These are phyloP conservation scores for Cucumis melo DNA, from an alignment of 306 rosid species.

Conservation along the genomic window DNA sequence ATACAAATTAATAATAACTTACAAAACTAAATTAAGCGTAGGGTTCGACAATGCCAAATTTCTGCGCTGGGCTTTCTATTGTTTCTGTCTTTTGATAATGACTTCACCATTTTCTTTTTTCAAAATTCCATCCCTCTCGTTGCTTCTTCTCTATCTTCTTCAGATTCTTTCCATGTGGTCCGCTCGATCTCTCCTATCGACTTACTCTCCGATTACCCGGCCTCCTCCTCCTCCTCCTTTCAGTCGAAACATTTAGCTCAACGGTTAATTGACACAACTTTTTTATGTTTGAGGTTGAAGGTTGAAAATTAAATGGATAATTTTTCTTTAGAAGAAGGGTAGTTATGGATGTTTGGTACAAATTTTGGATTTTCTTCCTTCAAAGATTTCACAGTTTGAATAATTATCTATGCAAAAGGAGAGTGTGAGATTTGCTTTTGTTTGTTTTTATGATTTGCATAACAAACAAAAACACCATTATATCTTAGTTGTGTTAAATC, in stretches of 20 bases:
- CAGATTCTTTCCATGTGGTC: not conserved
- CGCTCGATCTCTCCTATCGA: not conserved
- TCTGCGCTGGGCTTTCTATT: not conserved
- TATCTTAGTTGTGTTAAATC: not conserved
- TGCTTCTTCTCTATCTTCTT: not conserved
- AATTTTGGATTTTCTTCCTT: no score
- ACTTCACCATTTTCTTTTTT: not conserved
- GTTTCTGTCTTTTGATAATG: slow-evolving; percentile 4
- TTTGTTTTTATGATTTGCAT: not conserved
- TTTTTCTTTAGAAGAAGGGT: no score
- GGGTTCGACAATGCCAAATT: not conserved
- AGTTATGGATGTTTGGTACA: no score
- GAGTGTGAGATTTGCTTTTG: not conserved
- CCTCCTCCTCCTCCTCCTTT: no score
- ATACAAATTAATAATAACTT: not conserved
- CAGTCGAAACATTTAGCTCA: no score
- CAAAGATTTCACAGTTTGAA: no score
- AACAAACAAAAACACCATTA: not conserved
- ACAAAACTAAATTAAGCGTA: not conserved
- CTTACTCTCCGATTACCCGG: no score
- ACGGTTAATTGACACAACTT: no score
- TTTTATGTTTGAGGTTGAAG: no score
- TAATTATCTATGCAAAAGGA: no score
- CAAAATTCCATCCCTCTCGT: not conserved
- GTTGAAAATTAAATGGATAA: no score